Percentiles rank a stretch among this genome's conserved stretches.
phyloP scores from a whole-genome alignment of 768 basidiomycete species.

The Russula vinacea region DNA sequence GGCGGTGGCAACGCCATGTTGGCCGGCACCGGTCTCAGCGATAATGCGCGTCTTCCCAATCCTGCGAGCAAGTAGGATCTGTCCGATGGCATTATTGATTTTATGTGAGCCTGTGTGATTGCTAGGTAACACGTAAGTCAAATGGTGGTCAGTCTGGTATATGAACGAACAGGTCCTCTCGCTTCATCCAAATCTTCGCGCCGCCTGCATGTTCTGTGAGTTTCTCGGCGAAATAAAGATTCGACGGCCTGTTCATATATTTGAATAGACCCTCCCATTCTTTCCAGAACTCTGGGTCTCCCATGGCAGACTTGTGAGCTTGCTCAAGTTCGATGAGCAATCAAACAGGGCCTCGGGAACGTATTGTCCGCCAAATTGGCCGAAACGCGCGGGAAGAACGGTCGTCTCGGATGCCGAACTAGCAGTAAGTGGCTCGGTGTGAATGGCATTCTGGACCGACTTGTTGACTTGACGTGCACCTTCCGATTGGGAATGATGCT shows the following conservation, averaged over 20 bases:
- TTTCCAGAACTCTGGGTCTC: constrained; percentile 88
- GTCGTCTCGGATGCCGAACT: constrained; percentile 39
- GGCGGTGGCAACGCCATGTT: constrained; percentile 98
- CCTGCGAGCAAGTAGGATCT: constrained; percentile 92
- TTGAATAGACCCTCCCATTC: constrained; percentile 84
- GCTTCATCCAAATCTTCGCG: constrained; percentile 96
- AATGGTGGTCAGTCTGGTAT: neutral
- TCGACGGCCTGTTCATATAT: constrained; percentile 94
- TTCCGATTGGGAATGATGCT: constrained; percentile 4
- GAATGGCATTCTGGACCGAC: constrained; percentile 36
- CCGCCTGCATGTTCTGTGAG: constrained; percentile 88
- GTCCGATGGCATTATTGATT: constrained; percentile 98
- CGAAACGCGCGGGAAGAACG: constrained; percentile 79
- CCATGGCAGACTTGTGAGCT: constrained; percentile 82
- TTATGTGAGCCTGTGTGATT: constrained; percentile 99
- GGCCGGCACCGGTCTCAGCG: constrained; percentile 97
- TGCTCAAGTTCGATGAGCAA: constrained; percentile 86
- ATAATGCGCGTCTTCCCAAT: constrained; percentile 96
- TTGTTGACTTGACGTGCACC: constrained; percentile 39
- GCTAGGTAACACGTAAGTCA: constrained; percentile 39
- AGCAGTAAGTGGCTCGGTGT: constrained; percentile 34
- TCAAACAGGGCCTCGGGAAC: constrained; percentile 97
- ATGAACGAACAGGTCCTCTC: constrained; percentile 71
- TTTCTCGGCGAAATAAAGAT: constrained; percentile 87
- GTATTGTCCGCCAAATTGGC: constrained; percentile 95